A percentile compares a stretch with the other conserved stretches of the same genome.
Conservation (phyloP, 148 eudicot genomes). For the Rhododendron ferrugineum region DNA sequence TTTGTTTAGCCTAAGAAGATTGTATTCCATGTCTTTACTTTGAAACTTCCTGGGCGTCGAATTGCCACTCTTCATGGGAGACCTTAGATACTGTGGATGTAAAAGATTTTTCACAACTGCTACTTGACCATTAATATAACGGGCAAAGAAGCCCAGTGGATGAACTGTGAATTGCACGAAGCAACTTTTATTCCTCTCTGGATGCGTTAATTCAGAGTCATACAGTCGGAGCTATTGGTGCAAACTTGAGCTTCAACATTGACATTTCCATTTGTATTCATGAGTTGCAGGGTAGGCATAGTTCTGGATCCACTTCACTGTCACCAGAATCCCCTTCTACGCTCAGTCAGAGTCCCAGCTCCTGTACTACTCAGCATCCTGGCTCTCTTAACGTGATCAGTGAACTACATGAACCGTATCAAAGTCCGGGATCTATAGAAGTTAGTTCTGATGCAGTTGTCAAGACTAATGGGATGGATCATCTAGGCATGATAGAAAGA, state of each 20-base stretch:
- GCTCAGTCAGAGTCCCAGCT: conserved; percentile 48
- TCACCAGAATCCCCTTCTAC: conserved; percentile 47
- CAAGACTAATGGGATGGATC: conserved; percentile 28
- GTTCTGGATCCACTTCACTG: conserved; percentile 38
- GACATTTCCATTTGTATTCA: conserved; percentile 9
- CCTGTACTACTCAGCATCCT: conserved; percentile 39
- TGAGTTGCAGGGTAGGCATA: conserved; percentile 49
- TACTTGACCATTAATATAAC: not conserved
- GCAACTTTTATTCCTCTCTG: not conserved
- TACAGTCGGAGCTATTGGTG: not conserved
- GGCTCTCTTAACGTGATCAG: conserved; percentile 26
- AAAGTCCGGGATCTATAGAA: conserved; percentile 63
- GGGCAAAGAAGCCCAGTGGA: not conserved
- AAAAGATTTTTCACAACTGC: not conserved
- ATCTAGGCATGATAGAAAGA: conserved; percentile 23
- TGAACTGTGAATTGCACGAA: not conserved
- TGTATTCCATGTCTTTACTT: not conserved
- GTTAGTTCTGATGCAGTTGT: conserved; percentile 50
- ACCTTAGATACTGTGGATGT: not conserved
- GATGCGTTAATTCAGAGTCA: not conserved
- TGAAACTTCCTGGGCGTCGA: not conserved
- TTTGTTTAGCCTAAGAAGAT: not conserved
- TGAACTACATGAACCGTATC: conserved; percentile 34
- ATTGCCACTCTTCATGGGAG: not conserved
- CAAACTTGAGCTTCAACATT: conserved; percentile 13